Evolutionary conservation across 2,329 filamentous ascomycete genomes (phyloP), one percentile per base, ranked within the genome.

Genomic region (Leptodontidium sp.): DNA sequence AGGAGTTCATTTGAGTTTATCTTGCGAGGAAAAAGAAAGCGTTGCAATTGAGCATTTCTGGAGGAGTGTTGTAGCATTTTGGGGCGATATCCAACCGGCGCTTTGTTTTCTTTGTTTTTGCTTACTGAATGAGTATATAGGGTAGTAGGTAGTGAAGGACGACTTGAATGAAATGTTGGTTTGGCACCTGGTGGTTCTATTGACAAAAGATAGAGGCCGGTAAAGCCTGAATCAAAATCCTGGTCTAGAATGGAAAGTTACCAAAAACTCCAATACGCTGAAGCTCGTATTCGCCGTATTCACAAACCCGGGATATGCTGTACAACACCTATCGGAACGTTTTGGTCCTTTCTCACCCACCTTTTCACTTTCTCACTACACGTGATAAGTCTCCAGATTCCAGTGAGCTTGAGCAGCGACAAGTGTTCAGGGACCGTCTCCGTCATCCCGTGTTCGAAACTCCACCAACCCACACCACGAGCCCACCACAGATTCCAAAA

Each of bases 11-110:
- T 69, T 65, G 50, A 17, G 45, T 59, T 61, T 38, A 66, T 32
- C 38, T 52, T 63, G 59, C 58, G 21, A 49, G 32, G 45, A 40
- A 65, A 50, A 24, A 26, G 21, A 40, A 57, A 68, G 59, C 64
- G 62, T 65, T 68, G 70, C 68, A 68, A 52, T 52, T 69, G 53
- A 67, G 67, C 69, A 69, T 69, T 71, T 69, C 12, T 21, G 65
- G 58, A 59, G 67, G 67, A 66, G 70, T 66, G 61, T 68, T 68
- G 55, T 62, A 64, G 68, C 66, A 70, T 72, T 70, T 70, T 45
- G 58, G 63, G 68, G 57, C 40, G 71, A 73, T 73, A 73, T 71
- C 71, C 71, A 62, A 73, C n/a, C 7, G 69, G 71, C 69, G 69
- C 68, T 71, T 59, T 43, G 12, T 24, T 50, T 50, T n/a, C n/a